phyloP scores from a whole-genome alignment of 345 rosid genomes.

The Lepidium sativum region DNA sequence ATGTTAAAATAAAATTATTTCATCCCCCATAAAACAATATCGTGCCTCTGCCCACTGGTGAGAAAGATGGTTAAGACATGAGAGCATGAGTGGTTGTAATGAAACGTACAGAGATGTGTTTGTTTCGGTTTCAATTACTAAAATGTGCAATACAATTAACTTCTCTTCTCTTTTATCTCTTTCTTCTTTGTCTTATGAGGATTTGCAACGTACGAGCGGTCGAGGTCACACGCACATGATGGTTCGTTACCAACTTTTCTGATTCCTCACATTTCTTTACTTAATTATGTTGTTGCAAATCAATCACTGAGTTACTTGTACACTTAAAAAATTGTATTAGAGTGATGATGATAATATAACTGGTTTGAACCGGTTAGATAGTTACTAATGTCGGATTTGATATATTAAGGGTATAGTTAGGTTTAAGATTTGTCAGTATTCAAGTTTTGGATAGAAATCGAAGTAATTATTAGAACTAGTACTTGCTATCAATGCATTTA shows the following conservation, averaged over 20 bases:
- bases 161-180: conserved; percentile 18
- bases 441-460: not conserved
- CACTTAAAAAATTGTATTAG: not conserved
- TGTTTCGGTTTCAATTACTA: conserved; percentile 25
- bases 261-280: conserved; percentile 15
- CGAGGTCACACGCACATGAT: conserved; percentile 30
- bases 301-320: not conserved
- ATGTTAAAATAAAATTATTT: too few relatives aligned
- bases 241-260: conserved; percentile 13
- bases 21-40: too few relatives aligned
- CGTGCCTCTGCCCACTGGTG: too few relatives aligned
- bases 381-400: not conserved
- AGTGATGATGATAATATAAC: not conserved
- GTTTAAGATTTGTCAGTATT: not conserved
- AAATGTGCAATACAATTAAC: conserved; percentile 26
- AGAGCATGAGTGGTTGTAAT: conserved; percentile 13
- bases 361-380: not conserved
- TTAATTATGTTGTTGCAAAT: not conserved
- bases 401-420: not conserved
- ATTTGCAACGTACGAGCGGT: conserved; percentile 23
- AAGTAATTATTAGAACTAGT: not conserved
- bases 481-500: not conserved
- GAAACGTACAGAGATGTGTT: not conserved
- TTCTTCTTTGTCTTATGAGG: conserved; percentile 23
- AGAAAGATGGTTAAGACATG: conserved; percentile 3